These are phyloP conservation scores for Phalaenopsis hybrid DNA, from an alignment of 116 monocot genomes.

Conservation along the genomic window DNA sequence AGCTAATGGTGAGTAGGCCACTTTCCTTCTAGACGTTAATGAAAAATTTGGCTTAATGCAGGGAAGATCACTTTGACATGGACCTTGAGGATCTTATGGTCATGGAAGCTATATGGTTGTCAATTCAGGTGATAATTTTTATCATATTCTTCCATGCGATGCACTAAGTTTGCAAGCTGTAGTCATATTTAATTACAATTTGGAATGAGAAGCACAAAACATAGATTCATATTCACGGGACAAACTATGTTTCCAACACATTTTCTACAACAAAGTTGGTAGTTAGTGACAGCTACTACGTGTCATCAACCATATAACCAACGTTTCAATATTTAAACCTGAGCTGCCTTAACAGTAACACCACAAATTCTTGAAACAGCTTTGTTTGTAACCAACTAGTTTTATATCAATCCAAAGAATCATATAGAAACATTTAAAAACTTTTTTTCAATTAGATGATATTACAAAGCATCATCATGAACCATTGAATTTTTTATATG, in stretches of 20 bases:
- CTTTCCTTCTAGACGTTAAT: not conserved
- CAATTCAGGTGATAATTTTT: conserved; percentile 17
- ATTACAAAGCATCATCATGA: too few relatives aligned
- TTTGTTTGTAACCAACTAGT: not conserved
- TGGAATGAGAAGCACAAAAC: not conserved
- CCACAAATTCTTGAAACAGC: not conserved
- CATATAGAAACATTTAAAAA: not conserved
- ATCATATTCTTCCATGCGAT: not conserved
- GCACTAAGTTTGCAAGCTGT: not conserved
- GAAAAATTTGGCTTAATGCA: conserved; percentile 9
- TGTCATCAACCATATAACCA: not conserved
- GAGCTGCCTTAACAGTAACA: not conserved
- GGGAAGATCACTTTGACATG: conserved; percentile 27
- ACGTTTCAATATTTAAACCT: not conserved
- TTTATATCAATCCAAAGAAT: not conserved
- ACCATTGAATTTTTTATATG: too few relatives aligned
- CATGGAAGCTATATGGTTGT: conserved; percentile 29
- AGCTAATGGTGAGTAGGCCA: not conserved
- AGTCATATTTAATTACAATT: not conserved
- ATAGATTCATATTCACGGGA: not conserved
- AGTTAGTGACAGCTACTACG: too few relatives aligned
- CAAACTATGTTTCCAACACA: not conserved
- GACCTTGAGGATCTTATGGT: conserved; percentile 31
- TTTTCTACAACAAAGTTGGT: not conserved
- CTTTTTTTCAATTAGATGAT: not conserved